Base-by-base conservation (phyloP, 2,329 filamentous ascomycete species). In the Exophiala alcalophila region DNA sequence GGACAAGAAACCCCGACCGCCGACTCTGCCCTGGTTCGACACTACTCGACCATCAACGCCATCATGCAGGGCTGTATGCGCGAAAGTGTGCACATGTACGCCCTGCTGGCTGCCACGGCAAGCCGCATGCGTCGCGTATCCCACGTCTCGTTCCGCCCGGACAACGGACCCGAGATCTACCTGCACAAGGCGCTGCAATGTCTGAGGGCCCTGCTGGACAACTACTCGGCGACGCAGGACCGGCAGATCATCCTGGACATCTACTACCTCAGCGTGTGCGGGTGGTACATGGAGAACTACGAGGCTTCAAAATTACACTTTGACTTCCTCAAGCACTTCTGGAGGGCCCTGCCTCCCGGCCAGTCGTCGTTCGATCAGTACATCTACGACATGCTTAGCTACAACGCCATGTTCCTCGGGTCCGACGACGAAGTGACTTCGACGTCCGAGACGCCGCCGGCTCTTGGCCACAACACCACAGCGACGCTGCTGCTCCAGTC, bases 211-310 rank as follows among this genome's bases (percentile, higher is more conserved):
- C 31, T 49, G 16, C 34, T 51, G 12, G 44, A 44, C 36, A 15
- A 21, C 10, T 12, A 39, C 7, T 27, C 24, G 11, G 36, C 21
- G 14, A 23, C 23, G 12, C 23, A 41, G 6, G 49, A 51, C 23
- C 35, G 45, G 5, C 47, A 51, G 16, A 35, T 46, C n/a, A 45
- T 51, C 15, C 26, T 51, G 6, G 49, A 51, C 37, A 49, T 51
- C 15, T 51, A 45, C 23, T 37, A 40, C 11, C 34, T 51, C 8
- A 47, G 45, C 36, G 35, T 48, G 20, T 48, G 45, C 16, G 44
- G 43, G 14, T 51, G 49, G 49, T 40, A 49, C 11, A 39, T 42
- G 31, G 44, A 42, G 11, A 48, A 41, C n/a, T 38, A 49, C 18
- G 42, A 29, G 14, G 49, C 47, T 15, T 47, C 49, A 11, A 27